phyloP scores from a whole-genome alignment of 1,139 yeast genomes.

The Groenewaldozyma auringiensis region DNA sequence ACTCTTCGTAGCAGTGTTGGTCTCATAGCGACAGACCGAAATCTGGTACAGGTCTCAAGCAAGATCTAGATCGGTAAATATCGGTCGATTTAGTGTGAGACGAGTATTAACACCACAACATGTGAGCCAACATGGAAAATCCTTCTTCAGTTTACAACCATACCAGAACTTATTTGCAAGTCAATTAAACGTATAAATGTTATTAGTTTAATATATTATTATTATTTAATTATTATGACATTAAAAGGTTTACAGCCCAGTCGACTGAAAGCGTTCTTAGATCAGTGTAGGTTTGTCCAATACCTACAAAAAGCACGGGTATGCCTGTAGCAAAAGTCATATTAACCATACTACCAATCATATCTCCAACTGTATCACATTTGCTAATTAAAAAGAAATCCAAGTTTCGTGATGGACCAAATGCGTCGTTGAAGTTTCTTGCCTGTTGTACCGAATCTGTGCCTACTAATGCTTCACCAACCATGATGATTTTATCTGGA shows the following conservation, averaged over 20 bases:
- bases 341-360: constrained; percentile 94
- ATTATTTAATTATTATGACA: constrained; percentile 32
- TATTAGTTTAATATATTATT: too few relatives aligned
- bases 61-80: neutral
- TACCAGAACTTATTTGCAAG: too few relatives aligned
- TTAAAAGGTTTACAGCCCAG: constrained; percentile 82
- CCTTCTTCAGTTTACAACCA: too few relatives aligned
- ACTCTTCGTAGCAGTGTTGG: neutral
- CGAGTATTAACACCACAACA: too few relatives aligned
- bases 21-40: neutral
- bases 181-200: too few relatives aligned
- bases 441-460: constrained; percentile 97
- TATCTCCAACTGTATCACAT: constrained; percentile 95
- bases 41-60: too few relatives aligned
- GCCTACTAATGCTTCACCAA: constrained; percentile 96
- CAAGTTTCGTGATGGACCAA: constrained; percentile 71
- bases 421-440: constrained; percentile 82
- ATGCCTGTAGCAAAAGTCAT: constrained; percentile 97
- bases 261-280: constrained; percentile 85
- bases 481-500: constrained; percentile 96
- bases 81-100: too few relatives aligned
- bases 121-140: too few relatives aligned
- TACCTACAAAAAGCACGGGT: constrained; percentile 91
- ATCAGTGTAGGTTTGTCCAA: constrained; percentile 96
- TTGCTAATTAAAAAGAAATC: constrained; percentile 92